phyloP scores from a whole-genome alignment of 495 filamentous ascomycete species.

The Diplogelasinospora grovesii region DNA sequence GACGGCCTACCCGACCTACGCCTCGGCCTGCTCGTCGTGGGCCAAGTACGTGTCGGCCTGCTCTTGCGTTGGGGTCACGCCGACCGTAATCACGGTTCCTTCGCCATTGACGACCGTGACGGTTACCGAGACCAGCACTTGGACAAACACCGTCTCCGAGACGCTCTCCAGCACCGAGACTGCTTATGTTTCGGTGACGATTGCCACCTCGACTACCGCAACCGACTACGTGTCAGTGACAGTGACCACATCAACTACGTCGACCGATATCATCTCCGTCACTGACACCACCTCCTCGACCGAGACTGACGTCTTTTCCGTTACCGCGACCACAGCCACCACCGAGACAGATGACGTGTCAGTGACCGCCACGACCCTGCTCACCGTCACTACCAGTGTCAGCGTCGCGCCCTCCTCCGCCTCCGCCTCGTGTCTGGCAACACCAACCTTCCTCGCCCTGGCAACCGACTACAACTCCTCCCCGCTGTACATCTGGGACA shows the following conservation, averaged over 20 bases:
- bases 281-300: conserved; percentile 3
- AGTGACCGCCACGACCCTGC: neutral
- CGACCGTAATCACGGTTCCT: conserved; percentile 6
- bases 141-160: neutral
- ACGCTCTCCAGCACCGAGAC: conserved; percentile 4
- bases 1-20: conserved; percentile 7
- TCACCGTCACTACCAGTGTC: neutral
- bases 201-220: neutral
- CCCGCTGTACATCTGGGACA: conserved; percentile 4
- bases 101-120: conserved; percentile 3
- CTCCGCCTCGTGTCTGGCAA: neutral
- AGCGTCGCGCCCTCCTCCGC: neutral
- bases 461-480: neutral
- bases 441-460: conserved; percentile 7
- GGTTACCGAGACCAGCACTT: conserved; percentile 2
- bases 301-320: conserved; percentile 1
- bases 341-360: conserved; percentile 8
- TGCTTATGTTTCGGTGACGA: conserved; percentile 1
- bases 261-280: neutral
- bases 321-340: conserved; percentile 5
- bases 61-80: conserved; percentile 7
- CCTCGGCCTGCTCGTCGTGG: conserved; percentile 9
- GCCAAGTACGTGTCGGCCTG: conserved; percentile 14
- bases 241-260: neutral
- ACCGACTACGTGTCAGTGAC: neutral